These are phyloP conservation scores for Hebeloma cylindrosporum DNA, from an alignment of 768 basidiomycete species.

Conservation along the genomic window DNA sequence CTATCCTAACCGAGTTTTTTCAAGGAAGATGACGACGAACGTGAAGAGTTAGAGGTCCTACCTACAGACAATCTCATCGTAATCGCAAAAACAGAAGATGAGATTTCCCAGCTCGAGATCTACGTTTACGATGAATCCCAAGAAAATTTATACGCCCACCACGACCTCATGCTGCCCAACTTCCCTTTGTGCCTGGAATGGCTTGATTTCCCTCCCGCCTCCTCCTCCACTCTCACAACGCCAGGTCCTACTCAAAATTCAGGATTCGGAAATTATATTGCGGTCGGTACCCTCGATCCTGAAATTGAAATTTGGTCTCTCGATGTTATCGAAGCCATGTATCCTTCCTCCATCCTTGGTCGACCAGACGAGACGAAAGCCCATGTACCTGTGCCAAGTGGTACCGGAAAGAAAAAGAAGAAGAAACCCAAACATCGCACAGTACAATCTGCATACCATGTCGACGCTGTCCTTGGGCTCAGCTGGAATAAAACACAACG, in stretches of 20 bases:
- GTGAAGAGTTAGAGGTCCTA: conserved; percentile 84
- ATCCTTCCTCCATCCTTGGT: conserved; percentile 89
- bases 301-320: conserved; percentile 99
- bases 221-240: conserved; percentile 39
- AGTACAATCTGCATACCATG: conserved; percentile 70
- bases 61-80: conserved; percentile 93
- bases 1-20: conserved; percentile 16
- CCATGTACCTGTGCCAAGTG: conserved; percentile 73
- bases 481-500: conserved; percentile 91
- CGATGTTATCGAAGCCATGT: conserved; percentile 91
- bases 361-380: conserved; percentile 81
- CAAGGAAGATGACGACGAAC: conserved; percentile 79
- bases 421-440: conserved; percentile 77
- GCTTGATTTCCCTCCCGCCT: conserved; percentile 89
- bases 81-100: conserved; percentile 93
- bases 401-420: conserved; percentile 96
- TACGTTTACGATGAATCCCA: conserved; percentile 93
- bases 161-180: conserved; percentile 96
- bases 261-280: conserved; percentile 85
- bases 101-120: conserved; percentile 92
- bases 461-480: conserved; percentile 90
- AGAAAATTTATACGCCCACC: conserved; percentile 93
- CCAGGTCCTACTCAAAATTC: conserved; percentile 28
- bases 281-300: conserved; percentile 95
- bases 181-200: conserved; percentile 99